A percentile compares a stretch with the other conserved stretches of the same genome.
These are phyloP conservation scores for Ceratocystis alfenasii DNA, from an alignment of 2,329 filamentous ascomycete genomes.

Conservation along the genomic window DNA sequence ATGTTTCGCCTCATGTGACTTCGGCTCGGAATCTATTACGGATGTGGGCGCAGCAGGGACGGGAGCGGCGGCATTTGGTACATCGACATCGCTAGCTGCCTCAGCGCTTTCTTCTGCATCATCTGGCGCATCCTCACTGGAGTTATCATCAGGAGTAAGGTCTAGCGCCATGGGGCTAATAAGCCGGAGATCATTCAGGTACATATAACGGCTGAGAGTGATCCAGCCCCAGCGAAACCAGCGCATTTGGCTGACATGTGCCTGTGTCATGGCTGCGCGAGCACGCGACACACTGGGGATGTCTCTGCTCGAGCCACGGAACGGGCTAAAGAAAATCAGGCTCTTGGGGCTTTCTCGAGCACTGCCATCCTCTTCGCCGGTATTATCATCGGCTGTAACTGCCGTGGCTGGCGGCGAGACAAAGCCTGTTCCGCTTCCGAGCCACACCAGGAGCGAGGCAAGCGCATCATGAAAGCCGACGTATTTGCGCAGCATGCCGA, in stretches of 20 bases:
- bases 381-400: slow-evolving; percentile 12
- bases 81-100: neutral
- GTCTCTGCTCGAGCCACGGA: slow-evolving; percentile 40
- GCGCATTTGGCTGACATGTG: slow-evolving; percentile 91
- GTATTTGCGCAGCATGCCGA: slow-evolving; percentile 70
- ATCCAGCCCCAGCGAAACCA: slow-evolving; percentile 99
- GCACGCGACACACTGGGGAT: slow-evolving; percentile 42
- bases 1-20: neutral
- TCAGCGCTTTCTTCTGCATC: neutral
- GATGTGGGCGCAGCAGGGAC: neutral
- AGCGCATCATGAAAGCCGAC: slow-evolving; percentile 61
- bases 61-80: neutral
- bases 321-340: slow-evolving; percentile 59
- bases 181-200: slow-evolving; percentile 71
- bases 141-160: neutral
- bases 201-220: slow-evolving; percentile 81
- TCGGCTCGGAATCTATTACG: neutral
- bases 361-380: slow-evolving; percentile 21
- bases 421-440: slow-evolving; percentile 31
- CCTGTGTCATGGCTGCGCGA: slow-evolving; percentile 75
- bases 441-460: slow-evolving; percentile 51
- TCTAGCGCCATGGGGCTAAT: slow-evolving; percentile 30
- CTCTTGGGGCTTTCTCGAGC: slow-evolving; percentile 37
- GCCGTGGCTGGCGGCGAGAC: neutral
- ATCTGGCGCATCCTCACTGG: neutral